Conservation (phyloP, 129 eudicot genomes). For the Ambrosia trifida region DNA sequence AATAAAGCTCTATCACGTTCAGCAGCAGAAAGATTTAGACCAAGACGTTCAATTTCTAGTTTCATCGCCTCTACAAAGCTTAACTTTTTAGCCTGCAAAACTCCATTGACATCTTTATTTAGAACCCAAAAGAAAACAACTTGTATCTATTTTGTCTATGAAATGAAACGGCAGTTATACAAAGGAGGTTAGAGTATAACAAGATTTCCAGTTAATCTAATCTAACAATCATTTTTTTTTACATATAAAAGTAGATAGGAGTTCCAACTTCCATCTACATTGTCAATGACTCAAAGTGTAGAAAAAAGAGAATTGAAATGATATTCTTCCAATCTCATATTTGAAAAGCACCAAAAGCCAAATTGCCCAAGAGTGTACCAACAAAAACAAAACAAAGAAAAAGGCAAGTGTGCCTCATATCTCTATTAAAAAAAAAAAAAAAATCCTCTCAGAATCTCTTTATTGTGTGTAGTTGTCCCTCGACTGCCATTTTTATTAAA, state of each 20-base stretch:
- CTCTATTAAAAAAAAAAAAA: no score
- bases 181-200: not conserved
- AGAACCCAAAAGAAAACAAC: constrained; percentile 19
- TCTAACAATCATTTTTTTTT: not conserved
- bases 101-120: constrained; percentile 15
- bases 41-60: constrained; percentile 89
- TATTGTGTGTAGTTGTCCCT: not conserved
- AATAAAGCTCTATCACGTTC: constrained; percentile 90
- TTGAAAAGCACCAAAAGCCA: not conserved
- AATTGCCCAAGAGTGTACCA: not conserved
- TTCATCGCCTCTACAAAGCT: constrained; percentile 86
- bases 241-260: not conserved
- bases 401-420: not conserved
- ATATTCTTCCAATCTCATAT: not conserved
- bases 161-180: not conserved
- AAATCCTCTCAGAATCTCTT: constrained; percentile 9
- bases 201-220: constrained; percentile 2
- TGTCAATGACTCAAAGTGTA: not conserved
- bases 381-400: not conserved
- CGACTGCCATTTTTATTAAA: not conserved
- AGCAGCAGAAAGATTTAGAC: constrained; percentile 84
- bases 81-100: constrained; percentile 65
- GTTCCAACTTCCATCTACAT: constrained; percentile 1
- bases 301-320: constrained; percentile 2
- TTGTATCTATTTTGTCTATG: not conserved